These are phyloP conservation scores for Citropsis articulata DNA, from an alignment of 345 rosid species.

Conservation along the genomic window DNA sequence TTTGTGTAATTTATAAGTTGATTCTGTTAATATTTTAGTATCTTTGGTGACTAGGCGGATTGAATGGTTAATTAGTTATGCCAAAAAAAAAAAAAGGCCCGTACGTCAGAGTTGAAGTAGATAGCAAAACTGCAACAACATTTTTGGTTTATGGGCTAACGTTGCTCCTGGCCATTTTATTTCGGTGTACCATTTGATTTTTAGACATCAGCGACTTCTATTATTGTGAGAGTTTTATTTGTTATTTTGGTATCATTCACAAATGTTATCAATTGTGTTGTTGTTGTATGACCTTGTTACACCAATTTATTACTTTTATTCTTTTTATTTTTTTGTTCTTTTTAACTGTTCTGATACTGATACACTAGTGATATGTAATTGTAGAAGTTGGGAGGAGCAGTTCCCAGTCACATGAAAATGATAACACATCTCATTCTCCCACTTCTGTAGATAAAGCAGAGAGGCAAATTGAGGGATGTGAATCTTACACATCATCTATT, in stretches of 20 bases:
- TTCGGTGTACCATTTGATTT: too few relatives aligned
- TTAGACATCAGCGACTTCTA: too few relatives aligned
- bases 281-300: background rate
- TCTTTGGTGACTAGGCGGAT: background rate
- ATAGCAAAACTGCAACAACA: background rate
- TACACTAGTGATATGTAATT: slow-evolving; percentile 20
- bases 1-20: background rate
- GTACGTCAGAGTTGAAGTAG: background rate
- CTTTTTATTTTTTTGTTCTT: background rate
- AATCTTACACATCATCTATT: slow-evolving; percentile 45
- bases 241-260: background rate
- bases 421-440: slow-evolving; percentile 11
- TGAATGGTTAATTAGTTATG: background rate
- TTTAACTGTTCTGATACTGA: background rate
- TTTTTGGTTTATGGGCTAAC: background rate
- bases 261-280: background rate
- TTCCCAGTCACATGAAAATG: slow-evolving; percentile 27
- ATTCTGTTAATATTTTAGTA: background rate
- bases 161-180: background rate
- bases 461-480: slow-evolving; percentile 36
- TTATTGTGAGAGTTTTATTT: background rate
- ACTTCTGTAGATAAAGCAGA: slow-evolving; percentile 26
- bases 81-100: background rate
- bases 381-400: slow-evolving; percentile 46
- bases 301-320: too few relatives aligned